These are phyloP conservation scores for Pichia californica DNA, from an alignment of 805 yeast species.

Conservation along the genomic window DNA sequence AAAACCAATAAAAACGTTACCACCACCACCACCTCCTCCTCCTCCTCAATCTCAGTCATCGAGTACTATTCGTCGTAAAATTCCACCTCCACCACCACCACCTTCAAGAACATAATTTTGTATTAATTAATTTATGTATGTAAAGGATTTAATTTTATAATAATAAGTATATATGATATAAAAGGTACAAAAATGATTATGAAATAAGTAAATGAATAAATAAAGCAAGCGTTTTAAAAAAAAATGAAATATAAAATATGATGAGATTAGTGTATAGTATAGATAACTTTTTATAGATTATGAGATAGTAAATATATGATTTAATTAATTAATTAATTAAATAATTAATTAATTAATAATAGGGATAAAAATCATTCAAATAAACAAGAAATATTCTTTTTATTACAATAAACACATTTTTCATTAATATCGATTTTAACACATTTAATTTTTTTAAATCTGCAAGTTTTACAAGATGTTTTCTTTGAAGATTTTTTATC, in stretches of 20 bases:
- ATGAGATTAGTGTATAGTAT: too few species aligned
- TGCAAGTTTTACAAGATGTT: constrained; percentile 29
- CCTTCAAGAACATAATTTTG: not conserved
- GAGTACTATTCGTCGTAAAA: not conserved
- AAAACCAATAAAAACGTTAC: constrained; percentile 6
- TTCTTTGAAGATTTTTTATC: constrained; percentile 23
- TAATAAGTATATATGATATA: too few species aligned
- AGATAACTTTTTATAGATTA: too few species aligned
- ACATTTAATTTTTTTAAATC: constrained; percentile 31
- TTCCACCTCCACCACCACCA: constrained; percentile 11
- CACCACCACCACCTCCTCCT: constrained; percentile 7
- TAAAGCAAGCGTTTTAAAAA: too few species aligned
- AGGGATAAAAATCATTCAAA: constrained; percentile 29
- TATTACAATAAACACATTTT: constrained; percentile 25
- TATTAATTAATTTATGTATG: too few species aligned
- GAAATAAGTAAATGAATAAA: too few species aligned
- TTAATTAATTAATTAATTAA: not conserved
- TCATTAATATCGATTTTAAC: constrained; percentile 23
- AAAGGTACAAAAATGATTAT: too few species aligned
- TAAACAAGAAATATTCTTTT: constrained; percentile 32
- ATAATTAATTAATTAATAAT: not conserved
- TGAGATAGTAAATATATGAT: too few species aligned
- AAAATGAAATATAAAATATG: too few species aligned
- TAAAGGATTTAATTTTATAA: too few species aligned
- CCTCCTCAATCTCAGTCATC: too few species aligned